Evolutionary conservation across 352 stramenopile genomes (phyloP).

Genomic region (Pythium brachiatum): DNA sequence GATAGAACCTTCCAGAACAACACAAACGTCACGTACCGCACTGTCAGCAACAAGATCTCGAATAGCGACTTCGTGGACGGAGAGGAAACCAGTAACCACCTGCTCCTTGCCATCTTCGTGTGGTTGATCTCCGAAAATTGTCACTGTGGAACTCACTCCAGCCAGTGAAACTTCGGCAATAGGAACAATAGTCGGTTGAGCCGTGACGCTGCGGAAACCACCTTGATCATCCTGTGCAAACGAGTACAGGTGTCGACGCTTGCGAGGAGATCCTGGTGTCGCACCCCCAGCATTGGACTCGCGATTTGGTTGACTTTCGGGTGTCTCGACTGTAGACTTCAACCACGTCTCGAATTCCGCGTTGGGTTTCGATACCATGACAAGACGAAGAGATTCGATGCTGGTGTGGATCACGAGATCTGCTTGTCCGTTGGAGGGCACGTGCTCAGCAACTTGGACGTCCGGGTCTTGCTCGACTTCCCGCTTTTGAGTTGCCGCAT

Average conservation of each 20-base stretch:
- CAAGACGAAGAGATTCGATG: conserved; percentile 17
- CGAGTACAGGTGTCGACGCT: conserved; percentile 21
- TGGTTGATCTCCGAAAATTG: not conserved
- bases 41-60: conserved; percentile 19
- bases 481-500: not conserved
- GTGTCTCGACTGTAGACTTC: conserved; percentile 16
- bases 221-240: conserved; percentile 19
- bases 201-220: conserved; percentile 20
- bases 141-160: not conserved
- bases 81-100: conserved; percentile 3
- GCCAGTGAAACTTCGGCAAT: conserved; percentile 17
- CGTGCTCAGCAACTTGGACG: not conserved
- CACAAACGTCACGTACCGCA: conserved; percentile 14
- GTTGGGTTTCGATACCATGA: conserved; percentile 20
- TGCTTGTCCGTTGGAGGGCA: not conserved
- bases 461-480: not conserved
- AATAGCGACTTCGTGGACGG: conserved; percentile 13
- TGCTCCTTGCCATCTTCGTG: not conserved
- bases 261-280: conserved; percentile 18
- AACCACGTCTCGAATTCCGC: conserved; percentile 25
- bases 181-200: conserved; percentile 11
- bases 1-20: not conserved
- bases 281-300: conserved; percentile 4
- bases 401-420: not conserved
- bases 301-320: conserved; percentile 11